These are phyloP conservation scores for Paramecium biaurelia DNA, from an alignment of 73 alveolate species.

Conservation along the genomic window DNA sequence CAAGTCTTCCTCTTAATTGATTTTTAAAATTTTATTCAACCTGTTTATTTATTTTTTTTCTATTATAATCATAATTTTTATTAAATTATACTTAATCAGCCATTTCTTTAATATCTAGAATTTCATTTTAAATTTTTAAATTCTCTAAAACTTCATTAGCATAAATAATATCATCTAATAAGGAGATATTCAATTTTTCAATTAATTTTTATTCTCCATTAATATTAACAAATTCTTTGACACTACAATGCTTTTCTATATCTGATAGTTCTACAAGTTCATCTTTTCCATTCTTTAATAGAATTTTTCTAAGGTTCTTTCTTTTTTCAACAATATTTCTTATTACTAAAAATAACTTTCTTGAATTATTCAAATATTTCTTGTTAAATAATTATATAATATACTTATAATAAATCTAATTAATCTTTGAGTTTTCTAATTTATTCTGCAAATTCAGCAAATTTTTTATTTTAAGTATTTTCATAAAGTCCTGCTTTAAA, in stretches of 20 bases:
- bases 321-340: not conserved
- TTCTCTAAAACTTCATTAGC: not conserved
- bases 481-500: not conserved
- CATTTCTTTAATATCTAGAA: not conserved
- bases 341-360: not conserved
- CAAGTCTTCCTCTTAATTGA: not conserved
- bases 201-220: not conserved
- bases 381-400: not conserved
- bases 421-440: not conserved
- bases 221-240: not conserved
- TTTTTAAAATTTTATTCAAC: not conserved
- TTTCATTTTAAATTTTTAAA: not conserved
- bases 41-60: not conserved
- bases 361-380: not conserved
- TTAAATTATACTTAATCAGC: not conserved
- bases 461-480: not conserved
- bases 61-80: not conserved
- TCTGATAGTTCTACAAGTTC: not conserved
- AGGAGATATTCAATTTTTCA: not conserved
- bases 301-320: not conserved
- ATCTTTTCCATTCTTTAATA: not conserved
- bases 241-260: not conserved
- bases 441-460: not conserved
- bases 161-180: not conserved
- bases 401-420: not conserved